Evolutionary conservation across 495 filamentous ascomycete genomes (phyloP), one percentile per base, ranked within the genome.

Genomic region (Parathielavia hyrcaniae): DNA sequence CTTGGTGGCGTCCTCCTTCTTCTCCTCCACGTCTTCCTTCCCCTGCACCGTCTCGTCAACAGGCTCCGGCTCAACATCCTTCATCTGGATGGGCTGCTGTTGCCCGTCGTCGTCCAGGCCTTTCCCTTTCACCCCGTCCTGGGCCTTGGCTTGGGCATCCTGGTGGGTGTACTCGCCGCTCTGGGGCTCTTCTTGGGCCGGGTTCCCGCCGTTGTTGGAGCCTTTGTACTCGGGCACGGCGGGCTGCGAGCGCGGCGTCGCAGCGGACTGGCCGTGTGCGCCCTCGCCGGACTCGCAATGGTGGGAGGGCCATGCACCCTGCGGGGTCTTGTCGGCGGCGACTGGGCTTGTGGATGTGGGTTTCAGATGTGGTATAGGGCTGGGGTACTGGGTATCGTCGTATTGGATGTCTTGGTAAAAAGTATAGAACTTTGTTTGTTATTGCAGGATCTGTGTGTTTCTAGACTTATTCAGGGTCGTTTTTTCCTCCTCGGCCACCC

Each of bases 41-140:
- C 55, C 64, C 30, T 69, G 60, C 10, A 72, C 77, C 55, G 71
- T 58, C 47, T 83, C 74, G 44, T 82, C 81, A 6, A 70, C 75
- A 19, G 55, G 53, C 36, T 67, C 17, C 26, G 55, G 52, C 53
- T 61, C 56, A 14, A 56, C 50, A 3, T 64, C 47, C 38, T 57
- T 39, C 22, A 60, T 22, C 45, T 49, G 35, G 49, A 16, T 52
- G 5, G 38, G 39, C 41, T 61, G 59, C 17, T 49, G 53, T n/a
- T 22, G 38, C 45, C 52, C 49, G 3, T 58, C 30, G 14, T 59
- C 35, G 23, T 63, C 17, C 32, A 58, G 41, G n/a, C 36, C 45
- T 19, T 61, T 51, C 22, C 63, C 57, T 14, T 57, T 48, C n/a
- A 55, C 3, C 26, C 6, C 26, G 2, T 6, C 47, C 8, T 55